These are phyloP conservation scores for Plantago ovata DNA, from an alignment of 257 asterid species.

Conservation along the genomic window DNA sequence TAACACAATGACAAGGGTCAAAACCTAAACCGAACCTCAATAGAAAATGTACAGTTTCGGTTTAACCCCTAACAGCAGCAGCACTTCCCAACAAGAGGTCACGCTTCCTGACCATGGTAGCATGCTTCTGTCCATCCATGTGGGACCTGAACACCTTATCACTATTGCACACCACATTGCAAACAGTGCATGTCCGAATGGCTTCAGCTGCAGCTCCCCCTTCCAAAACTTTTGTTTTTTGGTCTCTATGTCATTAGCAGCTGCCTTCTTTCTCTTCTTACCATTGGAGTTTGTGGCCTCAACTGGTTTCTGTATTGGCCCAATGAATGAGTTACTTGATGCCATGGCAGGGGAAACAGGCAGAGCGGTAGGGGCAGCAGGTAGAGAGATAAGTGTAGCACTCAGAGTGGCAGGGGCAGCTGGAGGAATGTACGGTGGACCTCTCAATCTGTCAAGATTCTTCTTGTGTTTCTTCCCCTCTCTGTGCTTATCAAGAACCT, in stretches of 20 bases:
- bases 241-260: slow-evolving; percentile 45
- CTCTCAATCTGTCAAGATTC: neutral
- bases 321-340: slow-evolving; percentile 16
- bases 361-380: slow-evolving; percentile 15
- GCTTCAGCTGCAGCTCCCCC: slow-evolving; percentile 60
- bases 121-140: slow-evolving; percentile 70
- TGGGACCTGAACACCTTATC: slow-evolving; percentile 50
- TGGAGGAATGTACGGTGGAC: slow-evolving; percentile 7
- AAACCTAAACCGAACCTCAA: slow-evolving; percentile 15
- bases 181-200: slow-evolving; percentile 46
- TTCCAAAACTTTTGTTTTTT: slow-evolving; percentile 53
- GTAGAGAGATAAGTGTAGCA: slow-evolving; percentile 11
- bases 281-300: slow-evolving; percentile 22
- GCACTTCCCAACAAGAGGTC: slow-evolving; percentile 27
- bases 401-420: slow-evolving; percentile 4
- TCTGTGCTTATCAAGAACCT: slow-evolving; percentile 55
- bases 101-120: slow-evolving; percentile 45
- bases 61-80: slow-evolving; percentile 22
- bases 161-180: slow-evolving; percentile 83
- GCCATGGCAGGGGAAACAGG: slow-evolving; percentile 11
- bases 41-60: slow-evolving; percentile 10
- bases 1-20: neutral
- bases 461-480: slow-evolving; percentile 64
- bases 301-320: slow-evolving; percentile 48
- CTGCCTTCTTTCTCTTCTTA: slow-evolving; percentile 39